Conservation (phyloP, 176 grass and related monocot genomes). For the Themeda triandra region DNA sequence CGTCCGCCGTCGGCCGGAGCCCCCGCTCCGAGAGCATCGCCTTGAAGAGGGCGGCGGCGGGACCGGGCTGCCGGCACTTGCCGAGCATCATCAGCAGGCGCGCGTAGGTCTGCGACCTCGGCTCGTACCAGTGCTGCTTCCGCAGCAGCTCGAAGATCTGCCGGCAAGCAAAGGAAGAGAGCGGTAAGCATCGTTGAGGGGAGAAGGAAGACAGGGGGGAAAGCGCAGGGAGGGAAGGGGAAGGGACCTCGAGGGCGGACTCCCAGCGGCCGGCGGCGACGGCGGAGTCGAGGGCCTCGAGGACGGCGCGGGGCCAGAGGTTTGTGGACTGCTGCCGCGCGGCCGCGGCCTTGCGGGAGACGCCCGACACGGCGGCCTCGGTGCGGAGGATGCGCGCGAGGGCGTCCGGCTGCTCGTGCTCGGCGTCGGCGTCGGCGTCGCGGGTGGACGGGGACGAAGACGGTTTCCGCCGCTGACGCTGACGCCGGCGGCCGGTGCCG, state of each 20-base stretch:
- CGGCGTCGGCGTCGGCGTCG: not conserved
- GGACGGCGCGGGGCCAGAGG: constrained; percentile 73
- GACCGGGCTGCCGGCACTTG: constrained; percentile 64
- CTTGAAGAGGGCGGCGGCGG: constrained; percentile 57
- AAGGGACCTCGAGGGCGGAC: constrained; percentile 64
- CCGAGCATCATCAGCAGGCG: constrained; percentile 76
- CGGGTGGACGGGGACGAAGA: not conserved
- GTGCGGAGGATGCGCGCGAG: constrained; percentile 70
- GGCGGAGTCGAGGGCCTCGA: constrained; percentile 75
- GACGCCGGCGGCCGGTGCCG: not conserved
- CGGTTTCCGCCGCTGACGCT: constrained; percentile 19
- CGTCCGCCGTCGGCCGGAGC: constrained; percentile 54
- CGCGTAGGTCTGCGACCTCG: constrained; percentile 78
- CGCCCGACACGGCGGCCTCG: constrained; percentile 58
- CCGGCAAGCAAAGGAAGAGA: not conserved
- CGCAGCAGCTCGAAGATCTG: constrained; percentile 84
- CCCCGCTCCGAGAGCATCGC: constrained; percentile 62
- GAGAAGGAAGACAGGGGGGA: not conserved
- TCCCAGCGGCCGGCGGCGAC: constrained; percentile 56
- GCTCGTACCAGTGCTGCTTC: constrained; percentile 83
- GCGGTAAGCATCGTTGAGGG: not conserved
- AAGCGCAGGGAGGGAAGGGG: not conserved
- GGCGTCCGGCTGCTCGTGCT: constrained; percentile 23
- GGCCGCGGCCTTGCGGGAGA: constrained; percentile 55
- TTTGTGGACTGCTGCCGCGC: constrained; percentile 37